Base-by-base conservation (phyloP, 176 grass and related monocot genomes). In the Oryza punctata region DNA sequence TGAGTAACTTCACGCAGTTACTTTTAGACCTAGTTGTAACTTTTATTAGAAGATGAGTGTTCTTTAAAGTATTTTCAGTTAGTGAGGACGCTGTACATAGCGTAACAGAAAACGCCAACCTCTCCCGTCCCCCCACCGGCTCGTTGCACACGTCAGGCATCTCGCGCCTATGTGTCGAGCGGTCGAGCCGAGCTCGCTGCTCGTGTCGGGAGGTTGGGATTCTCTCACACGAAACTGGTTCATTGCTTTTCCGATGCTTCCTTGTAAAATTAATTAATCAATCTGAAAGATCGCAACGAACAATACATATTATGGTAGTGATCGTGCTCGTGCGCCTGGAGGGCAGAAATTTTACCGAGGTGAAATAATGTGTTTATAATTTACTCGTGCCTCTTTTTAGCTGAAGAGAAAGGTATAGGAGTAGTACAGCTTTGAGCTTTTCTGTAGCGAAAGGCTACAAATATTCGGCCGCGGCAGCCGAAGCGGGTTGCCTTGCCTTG, bases 401-500 rank as follows among this genome's bases (percentile, higher is more conserved):
- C 19, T 38, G 38, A 75, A 59, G 15, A n/a, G 8, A 79, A 26
- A 63, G 70, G 25, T 3, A 57, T n/a, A 3, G 33, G 3, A 65
- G 40, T n/a, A 54, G 19, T 7, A 57, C 52, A 24, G 9, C n/a
- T 24, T 61, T 61, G 21, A 57, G 19, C 52, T 61, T 24, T 52
- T 61, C 19, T 40, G 61, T 1, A 59, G 23, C n/a, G 82, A 69
- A 77, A 69, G 73, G 73, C 82, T 85, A 85, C 82, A 85, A 77
- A 77, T 85, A 85, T 85, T 85, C 82, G 46, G 45, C 73, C 30
- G 82, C 63, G 40, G 46, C 43, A 38, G 76, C 13, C 35, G 81
- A 70, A 65, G 77, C 71, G 63, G 60, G 6, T 57, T 57, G 52
- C 49, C 16, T 52, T 25, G 28, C n/a, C 28, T 29, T 29, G 28